Conservation (phyloP, 2,329 filamentous ascomycete species). For the Colletotrichum sp. region DNA sequence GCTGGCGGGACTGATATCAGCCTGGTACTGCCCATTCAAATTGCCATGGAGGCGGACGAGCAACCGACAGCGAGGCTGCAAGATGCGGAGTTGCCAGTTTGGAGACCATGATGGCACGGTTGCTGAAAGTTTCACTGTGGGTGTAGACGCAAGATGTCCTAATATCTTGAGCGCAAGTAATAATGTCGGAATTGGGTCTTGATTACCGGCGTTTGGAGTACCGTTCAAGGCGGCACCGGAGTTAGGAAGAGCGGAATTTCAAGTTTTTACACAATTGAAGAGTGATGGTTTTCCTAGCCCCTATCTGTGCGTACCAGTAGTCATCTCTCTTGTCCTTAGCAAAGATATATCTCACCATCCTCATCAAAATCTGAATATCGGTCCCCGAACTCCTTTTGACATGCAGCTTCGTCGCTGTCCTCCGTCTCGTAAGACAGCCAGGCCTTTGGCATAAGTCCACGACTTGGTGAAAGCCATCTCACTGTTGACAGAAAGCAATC, state of each 20-base stretch:
- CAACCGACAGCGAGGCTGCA: not conserved
- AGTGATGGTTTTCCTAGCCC: not conserved
- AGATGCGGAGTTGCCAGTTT: not conserved
- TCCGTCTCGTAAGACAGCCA: not conserved
- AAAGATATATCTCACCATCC: not conserved
- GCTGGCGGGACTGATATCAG: conserved; percentile 46
- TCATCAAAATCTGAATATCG: not conserved
- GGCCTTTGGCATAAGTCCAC: not conserved
- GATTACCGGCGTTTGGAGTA: not conserved
- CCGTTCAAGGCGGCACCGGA: not conserved
- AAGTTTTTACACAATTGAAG: not conserved
- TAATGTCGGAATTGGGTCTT: not conserved
- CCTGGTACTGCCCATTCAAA: conserved; percentile 54
- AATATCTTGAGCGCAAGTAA: not conserved
- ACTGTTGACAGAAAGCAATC: not conserved
- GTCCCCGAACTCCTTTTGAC: not conserved
- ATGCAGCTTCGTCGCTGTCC: not conserved
- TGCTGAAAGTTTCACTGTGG: not conserved
- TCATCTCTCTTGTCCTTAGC: not conserved
- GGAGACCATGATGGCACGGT: not conserved
- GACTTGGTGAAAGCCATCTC: not conserved
- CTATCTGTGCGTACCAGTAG: not conserved
- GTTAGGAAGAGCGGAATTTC: not conserved
- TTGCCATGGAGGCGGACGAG: conserved; percentile 45
- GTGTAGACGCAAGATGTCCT: not conserved